phyloP scores from a whole-genome alignment of 345 rosid genomes.

The Turnera subulata region DNA sequence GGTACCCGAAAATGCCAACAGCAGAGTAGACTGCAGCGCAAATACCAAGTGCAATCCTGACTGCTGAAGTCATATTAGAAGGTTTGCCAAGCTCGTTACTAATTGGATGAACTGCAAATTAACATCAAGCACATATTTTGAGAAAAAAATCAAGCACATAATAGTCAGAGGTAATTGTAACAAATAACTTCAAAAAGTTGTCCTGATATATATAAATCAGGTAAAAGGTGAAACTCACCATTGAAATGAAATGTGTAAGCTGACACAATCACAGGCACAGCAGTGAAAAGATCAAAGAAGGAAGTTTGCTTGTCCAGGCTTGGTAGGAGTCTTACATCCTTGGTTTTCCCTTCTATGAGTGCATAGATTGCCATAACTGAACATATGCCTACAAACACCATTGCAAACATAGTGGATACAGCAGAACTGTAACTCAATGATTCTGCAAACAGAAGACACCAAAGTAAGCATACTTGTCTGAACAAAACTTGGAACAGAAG shows the following conservation, averaged over 20 bases:
- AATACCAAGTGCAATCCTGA: constrained; percentile 13
- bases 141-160: too few relatives aligned
- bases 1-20: constrained; percentile 23
- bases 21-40: constrained; percentile 15
- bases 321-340: constrained; percentile 21
- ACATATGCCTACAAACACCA: constrained; percentile 21
- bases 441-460: too few relatives aligned
- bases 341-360: constrained; percentile 9
- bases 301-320: constrained; percentile 12
- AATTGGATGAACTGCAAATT: constrained; percentile 20
- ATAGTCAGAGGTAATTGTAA: background rate
- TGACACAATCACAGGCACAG: constrained; percentile 20
- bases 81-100: constrained; percentile 20
- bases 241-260: constrained; percentile 27
- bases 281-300: constrained; percentile 23
- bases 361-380: constrained; percentile 12
- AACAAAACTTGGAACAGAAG: too few relatives aligned
- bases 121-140: background rate
- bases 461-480: too few relatives aligned
- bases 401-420: constrained; percentile 21
- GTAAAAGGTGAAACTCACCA: background rate
- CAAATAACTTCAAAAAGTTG: background rate
- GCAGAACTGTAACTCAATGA: too few relatives aligned
- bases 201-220: background rate
- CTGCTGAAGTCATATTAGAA: constrained; percentile 17